Evolutionary conservation across 495 filamentous ascomycete genomes (phyloP).

Genomic region (Aspergillus incahuasiensis): DNA sequence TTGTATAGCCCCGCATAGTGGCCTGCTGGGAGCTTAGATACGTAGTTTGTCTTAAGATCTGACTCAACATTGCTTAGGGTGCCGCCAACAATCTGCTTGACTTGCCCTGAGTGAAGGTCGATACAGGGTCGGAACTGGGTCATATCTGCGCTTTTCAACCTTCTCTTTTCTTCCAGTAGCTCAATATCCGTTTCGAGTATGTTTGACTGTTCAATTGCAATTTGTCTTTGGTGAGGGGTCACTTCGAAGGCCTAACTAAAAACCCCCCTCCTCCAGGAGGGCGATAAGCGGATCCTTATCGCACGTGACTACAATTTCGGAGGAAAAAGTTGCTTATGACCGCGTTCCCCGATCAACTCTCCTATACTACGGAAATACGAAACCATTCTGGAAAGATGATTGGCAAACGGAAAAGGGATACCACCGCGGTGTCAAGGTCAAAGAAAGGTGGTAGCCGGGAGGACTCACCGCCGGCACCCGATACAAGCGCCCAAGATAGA

Average conservation of each 20-base stretch:
- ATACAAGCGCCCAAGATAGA: conserved; percentile 42
- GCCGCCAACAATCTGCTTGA: conserved; percentile 97
- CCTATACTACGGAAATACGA: neutral
- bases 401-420: conserved; percentile 39
- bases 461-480: conserved; percentile 13
- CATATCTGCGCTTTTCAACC: conserved; percentile 52
- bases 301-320: conserved; percentile 31
- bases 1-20: conserved; percentile 79
- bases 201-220: conserved; percentile 2
- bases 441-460: conserved; percentile 17
- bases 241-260: neutral
- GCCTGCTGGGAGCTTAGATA: conserved; percentile 73
- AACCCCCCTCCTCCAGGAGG: too few relatives aligned
- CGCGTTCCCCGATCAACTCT: neutral
- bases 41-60: conserved; percentile 82
- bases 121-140: conserved; percentile 95
- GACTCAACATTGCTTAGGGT: conserved; percentile 65
- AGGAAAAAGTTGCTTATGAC: neutral
- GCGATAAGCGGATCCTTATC: conserved; percentile 28
- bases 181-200: neutral
- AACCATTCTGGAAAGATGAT: conserved; percentile 19
- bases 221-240: conserved; percentile 25
- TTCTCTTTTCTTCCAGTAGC: neutral
- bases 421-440: conserved; percentile 28
- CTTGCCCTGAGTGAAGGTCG: conserved; percentile 89